A percentile compares a stretch with the other conserved stretches of the same genome.
These are phyloP conservation scores for Pseudomicrostroma phylloplanum DNA, from an alignment of 1,284 basidiomycete genomes.

Conservation along the genomic window DNA sequence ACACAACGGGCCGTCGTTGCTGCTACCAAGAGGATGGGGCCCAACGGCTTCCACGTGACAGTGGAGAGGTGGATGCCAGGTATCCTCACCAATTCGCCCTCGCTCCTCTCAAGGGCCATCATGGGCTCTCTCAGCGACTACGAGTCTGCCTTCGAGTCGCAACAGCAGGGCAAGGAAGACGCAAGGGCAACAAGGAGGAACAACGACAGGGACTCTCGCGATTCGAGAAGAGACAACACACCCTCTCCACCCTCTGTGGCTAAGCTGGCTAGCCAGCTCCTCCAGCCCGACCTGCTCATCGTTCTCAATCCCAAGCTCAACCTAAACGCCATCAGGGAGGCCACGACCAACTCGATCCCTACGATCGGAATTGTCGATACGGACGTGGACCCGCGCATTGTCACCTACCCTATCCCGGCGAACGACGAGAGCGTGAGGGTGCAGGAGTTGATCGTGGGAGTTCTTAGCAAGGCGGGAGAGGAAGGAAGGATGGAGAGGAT, in stretches of 20 bases:
- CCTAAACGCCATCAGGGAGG: constrained; percentile 55
- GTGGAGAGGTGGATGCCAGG: constrained; percentile 88
- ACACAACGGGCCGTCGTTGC: constrained; percentile 69
- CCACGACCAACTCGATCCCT: constrained; percentile 52
- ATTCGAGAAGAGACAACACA: not conserved
- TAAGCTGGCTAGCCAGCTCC: constrained; percentile 57
- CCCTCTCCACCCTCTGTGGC: not conserved
- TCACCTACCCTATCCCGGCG: constrained; percentile 96
- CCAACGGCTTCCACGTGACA: constrained; percentile 62
- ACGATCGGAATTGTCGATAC: constrained; percentile 74
- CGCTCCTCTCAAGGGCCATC: constrained; percentile 52
- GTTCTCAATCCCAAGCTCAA: constrained; percentile 83
- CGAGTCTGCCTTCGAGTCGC: not conserved
- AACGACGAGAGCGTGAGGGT: constrained; percentile 91
- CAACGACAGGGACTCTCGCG: not conserved
- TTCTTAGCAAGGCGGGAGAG: constrained; percentile 79
- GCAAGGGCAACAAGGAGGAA: not conserved
- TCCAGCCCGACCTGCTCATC: constrained; percentile 78
- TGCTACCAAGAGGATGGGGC: constrained; percentile 71
- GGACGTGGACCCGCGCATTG: constrained; percentile 88
- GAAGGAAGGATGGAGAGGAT: constrained; percentile 26
- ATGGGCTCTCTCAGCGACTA: constrained; percentile 22
- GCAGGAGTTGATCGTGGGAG: constrained; percentile 80
- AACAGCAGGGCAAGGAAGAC: constrained; percentile 11
- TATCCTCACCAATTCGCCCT: constrained; percentile 80